phyloP scores from a whole-genome alignment of 768 basidiomycete species.

The Kwoniella sp. region DNA sequence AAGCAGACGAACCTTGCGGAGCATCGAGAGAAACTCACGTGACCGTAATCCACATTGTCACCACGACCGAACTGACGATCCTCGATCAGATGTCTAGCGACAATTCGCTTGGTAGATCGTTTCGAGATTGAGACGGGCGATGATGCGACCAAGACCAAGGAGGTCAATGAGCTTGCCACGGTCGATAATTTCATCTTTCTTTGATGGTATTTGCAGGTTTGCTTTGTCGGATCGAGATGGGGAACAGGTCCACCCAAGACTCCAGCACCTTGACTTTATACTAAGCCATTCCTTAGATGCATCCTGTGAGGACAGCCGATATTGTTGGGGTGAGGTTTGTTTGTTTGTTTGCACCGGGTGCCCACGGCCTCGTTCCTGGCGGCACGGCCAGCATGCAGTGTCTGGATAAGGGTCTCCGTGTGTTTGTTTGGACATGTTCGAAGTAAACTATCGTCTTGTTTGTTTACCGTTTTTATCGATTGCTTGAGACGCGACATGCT shows the following conservation, averaged over 20 bases:
- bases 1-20: too few species aligned
- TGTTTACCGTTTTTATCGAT: background rate
- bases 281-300: too few species aligned
- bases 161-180: background rate
- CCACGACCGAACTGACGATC: slow-evolving; percentile 15
- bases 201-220: background rate
- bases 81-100: slow-evolving; percentile 14
- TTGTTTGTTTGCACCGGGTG: too few species aligned
- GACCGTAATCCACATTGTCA: slow-evolving; percentile 2
- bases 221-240: background rate
- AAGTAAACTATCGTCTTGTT: background rate
- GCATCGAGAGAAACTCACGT: slow-evolving; percentile 12
- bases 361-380: too few species aligned
- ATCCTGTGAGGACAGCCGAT: too few species aligned
- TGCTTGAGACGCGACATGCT: background rate
- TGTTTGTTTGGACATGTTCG: too few species aligned
- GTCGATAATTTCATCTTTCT: background rate
- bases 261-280: background rate
- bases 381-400: too few species aligned
- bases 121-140: background rate
- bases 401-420: too few species aligned
- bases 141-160: background rate
- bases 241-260: background rate
- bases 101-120: background rate
- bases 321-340: too few species aligned